Evolutionary conservation across 2,329 filamentous ascomycete species (phyloP).

Genomic region (Arthroderma sp.): DNA sequence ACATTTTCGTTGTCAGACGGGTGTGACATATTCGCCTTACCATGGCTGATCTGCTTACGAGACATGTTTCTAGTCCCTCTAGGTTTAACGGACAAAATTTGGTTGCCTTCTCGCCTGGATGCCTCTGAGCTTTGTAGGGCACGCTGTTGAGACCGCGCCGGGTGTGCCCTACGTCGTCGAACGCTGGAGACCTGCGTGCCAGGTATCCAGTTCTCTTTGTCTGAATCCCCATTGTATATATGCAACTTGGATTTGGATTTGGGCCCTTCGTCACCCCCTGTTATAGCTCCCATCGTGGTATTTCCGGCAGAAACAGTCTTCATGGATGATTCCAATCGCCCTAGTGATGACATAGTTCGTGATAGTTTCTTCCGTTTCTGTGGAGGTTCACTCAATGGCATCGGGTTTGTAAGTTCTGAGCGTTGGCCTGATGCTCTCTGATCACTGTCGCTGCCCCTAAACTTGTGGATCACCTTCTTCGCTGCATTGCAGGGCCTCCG

Average conservation of each 20-base stretch:
- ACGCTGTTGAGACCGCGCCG: conserved; percentile 3
- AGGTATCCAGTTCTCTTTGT: conserved; percentile 82
- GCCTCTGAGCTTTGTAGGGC: conserved; percentile 3
- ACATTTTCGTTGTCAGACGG: background rate
- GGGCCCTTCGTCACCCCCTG: conserved; percentile 14
- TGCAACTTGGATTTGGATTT: conserved; percentile 1
- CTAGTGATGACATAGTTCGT: conserved; percentile 49
- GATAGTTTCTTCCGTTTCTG: conserved; percentile 51
- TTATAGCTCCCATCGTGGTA: conserved; percentile 12
- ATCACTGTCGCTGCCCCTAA: too few species aligned
- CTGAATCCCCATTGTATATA: conserved; percentile 55
- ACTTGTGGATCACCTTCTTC: too few species aligned
- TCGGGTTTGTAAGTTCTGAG: conserved; percentile 35
- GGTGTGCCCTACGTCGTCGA: conserved; percentile 19
- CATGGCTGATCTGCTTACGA: background rate
- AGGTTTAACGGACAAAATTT: background rate
- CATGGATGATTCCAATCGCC: conserved; percentile 40
- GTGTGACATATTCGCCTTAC: background rate
- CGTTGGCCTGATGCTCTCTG: conserved; percentile 26
- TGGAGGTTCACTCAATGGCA: conserved; percentile 34
- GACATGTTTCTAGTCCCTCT: conserved; percentile 2
- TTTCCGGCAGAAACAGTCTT: conserved; percentile 15
- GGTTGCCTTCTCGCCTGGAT: conserved; percentile 6
- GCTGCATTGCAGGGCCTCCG: too few species aligned
- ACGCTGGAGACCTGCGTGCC: conserved; percentile 32